These are phyloP conservation scores for Capsicum pubescens DNA, from an alignment of 257 asterid species.

Conservation along the genomic window DNA sequence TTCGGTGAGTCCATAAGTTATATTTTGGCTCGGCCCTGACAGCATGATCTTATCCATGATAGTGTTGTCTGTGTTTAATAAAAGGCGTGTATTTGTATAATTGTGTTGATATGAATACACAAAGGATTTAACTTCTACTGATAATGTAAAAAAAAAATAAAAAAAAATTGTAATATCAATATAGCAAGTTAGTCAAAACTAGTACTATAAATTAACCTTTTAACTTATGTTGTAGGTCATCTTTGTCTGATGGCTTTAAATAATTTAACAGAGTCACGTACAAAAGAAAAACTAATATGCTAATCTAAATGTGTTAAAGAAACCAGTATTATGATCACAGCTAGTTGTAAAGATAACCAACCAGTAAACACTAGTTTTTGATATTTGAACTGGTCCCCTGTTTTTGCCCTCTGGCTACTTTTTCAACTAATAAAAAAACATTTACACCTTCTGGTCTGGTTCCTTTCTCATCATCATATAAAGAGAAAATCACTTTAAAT, in stretches of 20 bases:
- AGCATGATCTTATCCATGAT: slow-evolving; percentile 34
- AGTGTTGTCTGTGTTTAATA: slow-evolving; percentile 21
- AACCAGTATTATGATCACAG: slow-evolving; percentile 37
- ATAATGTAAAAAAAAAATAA: too few species aligned
- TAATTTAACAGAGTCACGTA: neutral
- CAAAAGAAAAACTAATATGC: slow-evolving; percentile 2
- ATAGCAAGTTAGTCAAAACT: too few species aligned
- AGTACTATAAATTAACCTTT: neutral
- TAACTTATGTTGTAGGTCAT: slow-evolving; percentile 11
- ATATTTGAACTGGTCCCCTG: slow-evolving; percentile 34
- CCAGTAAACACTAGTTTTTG: slow-evolving; percentile 2
- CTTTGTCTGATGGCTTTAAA: neutral
- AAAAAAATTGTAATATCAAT: too few species aligned
- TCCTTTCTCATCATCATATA: slow-evolving; percentile 14
- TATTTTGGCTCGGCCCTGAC: too few species aligned
- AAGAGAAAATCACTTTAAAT: neutral
- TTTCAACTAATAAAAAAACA: slow-evolving; percentile 26
- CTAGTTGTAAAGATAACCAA: slow-evolving; percentile 44
- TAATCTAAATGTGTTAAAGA: slow-evolving; percentile 2
- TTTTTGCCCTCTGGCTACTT: slow-evolving; percentile 16
- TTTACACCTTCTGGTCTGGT: slow-evolving; percentile 29
- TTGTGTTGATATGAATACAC: slow-evolving; percentile 30
- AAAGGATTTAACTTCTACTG: neutral
- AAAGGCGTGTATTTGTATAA: neutral
- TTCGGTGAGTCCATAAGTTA: too few species aligned